Base-by-base conservation (phyloP, 2,329 filamentous ascomycete species). In the Chaetomium globosum region DNA sequence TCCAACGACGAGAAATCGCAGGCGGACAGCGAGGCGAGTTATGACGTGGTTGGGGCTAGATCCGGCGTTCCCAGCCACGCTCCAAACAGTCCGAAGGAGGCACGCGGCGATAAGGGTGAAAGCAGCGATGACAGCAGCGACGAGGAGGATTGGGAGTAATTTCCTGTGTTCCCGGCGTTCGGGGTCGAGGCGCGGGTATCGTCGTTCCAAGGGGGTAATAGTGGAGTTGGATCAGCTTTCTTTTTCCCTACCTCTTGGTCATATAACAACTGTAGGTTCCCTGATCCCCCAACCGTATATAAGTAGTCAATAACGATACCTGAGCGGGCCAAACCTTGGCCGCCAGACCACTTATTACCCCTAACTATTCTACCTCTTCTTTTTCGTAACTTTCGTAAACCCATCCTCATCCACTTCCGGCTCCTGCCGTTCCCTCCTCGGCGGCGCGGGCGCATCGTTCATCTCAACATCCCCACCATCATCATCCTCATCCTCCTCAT, bases 11-110 rank as follows among this genome's bases (percentile, higher is more conserved):
- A 93, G 76, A 93, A 94, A 76, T 96, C 91, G 30, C 91, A 95
- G 71, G 88, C 93, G 8, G 95, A 95, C 73, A 97, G 94, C 75
- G 95, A 99, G 72, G 92, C 92, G 21, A 97, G 93, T 79, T 99
- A 99, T 76, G 95, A 99, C 76, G 84, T 99, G 39, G 92, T 99
- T 54, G 90, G 90, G 8, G 88, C 89, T 6, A 82, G 87, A 54
- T 93, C 90, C 59, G 91, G 90, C 57, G 85, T 87, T 53, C 87
- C 89, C 46, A 97, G 91, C 76, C 90, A 91, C 69, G 89, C 92
- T 21, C 90, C 92, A 28, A 85, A 79, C 74, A 88, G 86, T 74
- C 86, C 86, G 30, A 87, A 86, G 74, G 85, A 84, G 39, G 72
- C 79, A 21, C 80, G 80, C 68, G 84, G 83, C 75, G 58, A 19